Conservation (phyloP, 2,329 filamentous ascomycete species). For the Bipolaris oryzae region DNA sequence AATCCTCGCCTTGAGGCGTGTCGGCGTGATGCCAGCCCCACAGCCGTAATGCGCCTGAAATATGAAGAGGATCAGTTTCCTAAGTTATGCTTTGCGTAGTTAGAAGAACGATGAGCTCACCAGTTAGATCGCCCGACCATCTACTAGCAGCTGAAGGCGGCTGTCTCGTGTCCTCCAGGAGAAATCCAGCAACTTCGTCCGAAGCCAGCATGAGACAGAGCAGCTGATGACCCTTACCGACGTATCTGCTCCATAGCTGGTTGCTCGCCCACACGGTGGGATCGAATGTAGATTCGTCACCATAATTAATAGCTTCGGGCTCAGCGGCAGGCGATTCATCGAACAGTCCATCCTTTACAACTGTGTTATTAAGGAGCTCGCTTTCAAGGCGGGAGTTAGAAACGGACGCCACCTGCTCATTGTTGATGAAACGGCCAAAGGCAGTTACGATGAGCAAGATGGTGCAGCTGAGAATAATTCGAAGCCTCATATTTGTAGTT, state of each 20-base stretch:
- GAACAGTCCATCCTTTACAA: not conserved
- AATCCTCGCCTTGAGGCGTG: not conserved
- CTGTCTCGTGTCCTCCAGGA: slow-evolving; percentile 9
- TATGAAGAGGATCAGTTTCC: not conserved
- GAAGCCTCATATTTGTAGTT: not conserved
- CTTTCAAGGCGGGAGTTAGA: not conserved
- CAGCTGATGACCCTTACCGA: slow-evolving; percentile 20
- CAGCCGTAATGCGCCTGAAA: slow-evolving; percentile 9
- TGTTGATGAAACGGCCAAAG: not conserved
- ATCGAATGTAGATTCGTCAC: no score
- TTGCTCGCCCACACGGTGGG: slow-evolving; percentile 8
- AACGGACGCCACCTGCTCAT: not conserved
- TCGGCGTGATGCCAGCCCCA: slow-evolving; percentile 23
- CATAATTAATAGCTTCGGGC: not conserved
- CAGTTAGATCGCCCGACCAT: slow-evolving; percentile 24
- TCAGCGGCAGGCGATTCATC: not conserved
- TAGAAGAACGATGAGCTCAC: not conserved
- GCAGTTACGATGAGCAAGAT: not conserved
- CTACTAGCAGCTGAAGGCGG: slow-evolving; percentile 26
- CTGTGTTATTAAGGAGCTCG: not conserved
- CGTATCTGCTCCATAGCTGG: slow-evolving; percentile 15
- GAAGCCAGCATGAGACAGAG: slow-evolving; percentile 24
- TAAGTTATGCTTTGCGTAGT: not conserved
- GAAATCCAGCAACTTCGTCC: slow-evolving; percentile 23
- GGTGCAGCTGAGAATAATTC: not conserved